These are phyloP conservation scores for Spongiforma sp. DNA, from an alignment of 1,284 basidiomycete genomes.

Conservation along the genomic window DNA sequence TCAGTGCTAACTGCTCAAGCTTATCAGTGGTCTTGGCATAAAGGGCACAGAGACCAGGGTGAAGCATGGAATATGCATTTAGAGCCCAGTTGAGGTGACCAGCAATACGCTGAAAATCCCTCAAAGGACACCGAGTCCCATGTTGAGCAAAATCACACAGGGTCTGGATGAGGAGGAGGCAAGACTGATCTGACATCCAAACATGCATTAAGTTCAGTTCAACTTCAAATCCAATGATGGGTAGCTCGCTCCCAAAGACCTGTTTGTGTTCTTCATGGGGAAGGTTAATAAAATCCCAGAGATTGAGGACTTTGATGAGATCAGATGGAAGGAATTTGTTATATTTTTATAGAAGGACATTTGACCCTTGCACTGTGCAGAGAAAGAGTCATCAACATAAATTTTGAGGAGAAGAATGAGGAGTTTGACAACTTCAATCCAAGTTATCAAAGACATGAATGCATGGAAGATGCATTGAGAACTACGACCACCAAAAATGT, in stretches of 20 bases:
- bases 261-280: slow-evolving; percentile 43
- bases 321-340: slow-evolving; percentile 25
- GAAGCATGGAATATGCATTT: slow-evolving; percentile 43
- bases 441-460: slow-evolving; percentile 40
- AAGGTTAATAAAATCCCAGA: slow-evolving; percentile 40
- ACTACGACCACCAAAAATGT: slow-evolving; percentile 38
- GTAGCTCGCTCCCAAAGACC: slow-evolving; percentile 23
- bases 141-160: neutral
- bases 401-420: slow-evolving; percentile 23
- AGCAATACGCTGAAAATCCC: slow-evolving; percentile 18
- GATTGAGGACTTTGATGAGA: slow-evolving; percentile 29
- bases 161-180: slow-evolving; percentile 14
- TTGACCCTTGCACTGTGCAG: slow-evolving; percentile 12
- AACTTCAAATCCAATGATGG: slow-evolving; percentile 40
- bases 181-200: slow-evolving; percentile 16
- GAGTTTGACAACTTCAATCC: slow-evolving; percentile 36
- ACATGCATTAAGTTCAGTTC: slow-evolving; percentile 35
- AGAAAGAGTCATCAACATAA: slow-evolving; percentile 40
- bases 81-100: slow-evolving; percentile 49
- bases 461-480: slow-evolving; percentile 36
- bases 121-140: neutral
- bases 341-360: slow-evolving; percentile 36
- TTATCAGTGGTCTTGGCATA: slow-evolving; percentile 45
- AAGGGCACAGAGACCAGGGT: slow-evolving; percentile 35
- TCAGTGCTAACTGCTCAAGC: neutral